Evolutionary conservation across 2,329 filamentous ascomycete species (phyloP), one percentile per base, ranked within the genome.

Genomic region (Colletotrichum sojae): DNA sequence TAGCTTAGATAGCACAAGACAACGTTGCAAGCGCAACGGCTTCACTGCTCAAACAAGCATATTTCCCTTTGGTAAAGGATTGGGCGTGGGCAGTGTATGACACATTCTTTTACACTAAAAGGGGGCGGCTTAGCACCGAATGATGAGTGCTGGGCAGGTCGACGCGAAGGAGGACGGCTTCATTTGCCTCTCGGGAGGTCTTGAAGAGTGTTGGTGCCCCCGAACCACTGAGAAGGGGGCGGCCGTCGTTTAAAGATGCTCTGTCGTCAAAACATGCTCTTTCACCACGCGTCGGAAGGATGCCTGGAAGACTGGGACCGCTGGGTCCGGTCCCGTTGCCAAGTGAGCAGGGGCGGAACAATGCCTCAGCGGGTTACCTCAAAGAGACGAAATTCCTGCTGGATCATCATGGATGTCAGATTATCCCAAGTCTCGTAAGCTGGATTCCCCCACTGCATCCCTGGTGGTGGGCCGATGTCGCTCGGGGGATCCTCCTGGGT

Each of bases 401-500:
- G 22, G 10, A 25, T 25, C 22, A 25, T 25, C 22, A 25, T 25
- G 22, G 22, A 5, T 46, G 55, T 53, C 62, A 52, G 36, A 15
- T 20, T 59, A 65, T 65, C 22, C 13, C 12, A 53, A 49, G 27
- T 20, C 20, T 27, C 36, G 27, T 49, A 65, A 15, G 48, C 52
- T 31, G 6, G 20, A 13, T 20, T 16, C 53, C 20, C 60, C 20
- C n/a, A 52, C 53, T 13, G 43, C 16, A 20, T 39, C 18, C 53
- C 49, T 39, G 20, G 27, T 22, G 40, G 53, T 59, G 53, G 48
- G 65, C 60, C 53, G 65, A 59, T 64, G 39, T 64, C 53, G 60
- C 48, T 25, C 43, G 25, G 15, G 36, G 39, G 27, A 10, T 16
- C 39, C 22, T 54, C 25, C 51, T 40, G 48, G 4, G 15, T 39